Percentiles rank a stretch among this genome's conserved stretches.
These are phyloP conservation scores for Sclerotiophoma versabilis DNA, from an alignment of 2,329 filamentous ascomycete species.

Conservation along the genomic window DNA sequence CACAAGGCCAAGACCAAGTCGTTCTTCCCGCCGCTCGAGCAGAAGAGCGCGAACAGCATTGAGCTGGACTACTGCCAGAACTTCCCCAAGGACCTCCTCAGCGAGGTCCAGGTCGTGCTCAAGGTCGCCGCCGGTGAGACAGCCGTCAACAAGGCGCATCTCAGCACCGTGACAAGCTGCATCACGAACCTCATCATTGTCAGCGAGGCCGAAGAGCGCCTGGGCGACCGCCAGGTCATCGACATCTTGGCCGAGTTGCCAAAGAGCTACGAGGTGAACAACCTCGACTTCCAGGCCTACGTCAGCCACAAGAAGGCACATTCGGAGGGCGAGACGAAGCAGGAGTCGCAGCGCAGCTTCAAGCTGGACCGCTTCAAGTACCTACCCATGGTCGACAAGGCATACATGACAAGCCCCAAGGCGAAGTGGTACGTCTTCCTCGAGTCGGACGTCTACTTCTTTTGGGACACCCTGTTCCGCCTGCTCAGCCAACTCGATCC, in stretches of 20 bases:
- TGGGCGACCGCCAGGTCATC: constrained; percentile 59
- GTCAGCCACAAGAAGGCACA: constrained; percentile 52
- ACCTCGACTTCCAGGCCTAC: constrained; percentile 62
- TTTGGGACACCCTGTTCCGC: constrained; percentile 53
- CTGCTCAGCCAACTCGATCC: constrained; percentile 51
- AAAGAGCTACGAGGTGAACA: constrained; percentile 49
- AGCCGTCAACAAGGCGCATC: constrained; percentile 55
- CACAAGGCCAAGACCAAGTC: constrained; percentile 44
- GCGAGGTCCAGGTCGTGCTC: constrained; percentile 56
- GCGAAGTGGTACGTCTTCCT: constrained; percentile 51
- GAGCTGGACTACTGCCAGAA: constrained; percentile 50
- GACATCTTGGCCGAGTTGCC: constrained; percentile 59
- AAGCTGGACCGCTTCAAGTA: constrained; percentile 67
- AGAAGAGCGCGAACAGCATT: constrained; percentile 35
- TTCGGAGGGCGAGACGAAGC: constrained; percentile 48
- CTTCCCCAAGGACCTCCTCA: constrained; percentile 52
- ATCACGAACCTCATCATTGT: constrained; percentile 64
- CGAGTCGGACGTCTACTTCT: constrained; percentile 49
- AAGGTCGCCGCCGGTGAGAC: constrained; percentile 59
- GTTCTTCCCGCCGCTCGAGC: constrained; percentile 47
- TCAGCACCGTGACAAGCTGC: constrained; percentile 62
- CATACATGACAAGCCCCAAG: constrained; percentile 48
- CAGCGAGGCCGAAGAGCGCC: constrained; percentile 65
- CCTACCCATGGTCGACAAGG: constrained; percentile 63
- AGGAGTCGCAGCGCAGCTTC: constrained; percentile 61